phyloP scores from a whole-genome alignment of 352 stramenopile genomes.

The Pythium monospermum region DNA sequence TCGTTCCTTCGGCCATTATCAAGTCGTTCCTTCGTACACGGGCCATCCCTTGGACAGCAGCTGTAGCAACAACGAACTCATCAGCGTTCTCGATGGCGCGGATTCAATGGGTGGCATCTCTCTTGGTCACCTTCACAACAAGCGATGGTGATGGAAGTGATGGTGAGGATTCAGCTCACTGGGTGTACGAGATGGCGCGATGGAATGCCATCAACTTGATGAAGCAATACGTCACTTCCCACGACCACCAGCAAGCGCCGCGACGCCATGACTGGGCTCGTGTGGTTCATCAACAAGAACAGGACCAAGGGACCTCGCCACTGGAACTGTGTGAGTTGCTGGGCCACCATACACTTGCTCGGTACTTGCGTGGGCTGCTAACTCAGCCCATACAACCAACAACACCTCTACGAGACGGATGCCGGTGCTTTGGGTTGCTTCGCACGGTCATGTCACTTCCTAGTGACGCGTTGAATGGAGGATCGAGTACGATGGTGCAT shows the following conservation, averaged over 20 bases:
- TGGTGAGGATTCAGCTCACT: neutral
- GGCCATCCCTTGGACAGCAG: too few species aligned
- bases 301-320: slow-evolving; percentile 20
- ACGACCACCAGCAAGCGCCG: too few species aligned
- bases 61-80: too few species aligned
- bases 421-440: slow-evolving; percentile 1
- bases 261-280: neutral
- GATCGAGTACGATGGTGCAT: too few species aligned
- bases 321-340: slow-evolving; percentile 26
- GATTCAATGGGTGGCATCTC: too few species aligned
- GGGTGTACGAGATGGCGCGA: slow-evolving; percentile 23
- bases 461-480: neutral
- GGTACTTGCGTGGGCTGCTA: neutral
- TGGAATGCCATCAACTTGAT: slow-evolving; percentile 35
- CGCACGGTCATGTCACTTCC: slow-evolving; percentile 4
- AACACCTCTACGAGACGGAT: neutral
- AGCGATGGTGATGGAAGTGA: neutral
- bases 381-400: too few species aligned
- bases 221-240: too few species aligned
- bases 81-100: too few species aligned
- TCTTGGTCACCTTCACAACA: too few species aligned
- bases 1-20: too few species aligned
- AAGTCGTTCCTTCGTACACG: too few species aligned
- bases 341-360: slow-evolving; percentile 13
- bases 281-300: neutral